These are phyloP conservation scores for Rhytidiadelphus loreus DNA, from an alignment of 225 moss, liverwort and hornwort species.

Conservation along the genomic window DNA sequence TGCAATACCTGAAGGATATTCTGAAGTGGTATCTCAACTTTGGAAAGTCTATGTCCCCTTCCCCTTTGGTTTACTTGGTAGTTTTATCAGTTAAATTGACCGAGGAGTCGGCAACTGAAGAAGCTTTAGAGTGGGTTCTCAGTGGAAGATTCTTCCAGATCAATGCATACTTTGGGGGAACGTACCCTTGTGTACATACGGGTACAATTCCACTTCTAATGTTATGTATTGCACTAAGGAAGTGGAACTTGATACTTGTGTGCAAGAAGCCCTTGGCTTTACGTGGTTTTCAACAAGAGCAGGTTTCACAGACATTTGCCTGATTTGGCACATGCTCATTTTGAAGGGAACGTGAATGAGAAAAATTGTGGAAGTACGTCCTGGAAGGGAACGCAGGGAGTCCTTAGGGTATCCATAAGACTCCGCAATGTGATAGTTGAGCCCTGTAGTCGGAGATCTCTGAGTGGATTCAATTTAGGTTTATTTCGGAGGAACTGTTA, in stretches of 20 bases:
- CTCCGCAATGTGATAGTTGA: neutral
- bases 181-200: neutral
- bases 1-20: neutral
- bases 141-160: neutral
- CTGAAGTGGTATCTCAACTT: constrained; percentile 50
- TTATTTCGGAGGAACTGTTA: neutral
- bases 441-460: neutral
- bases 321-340: neutral
- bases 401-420: neutral
- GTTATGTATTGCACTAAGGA: neutral
- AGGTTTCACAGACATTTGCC: neutral
- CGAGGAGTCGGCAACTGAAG: neutral
- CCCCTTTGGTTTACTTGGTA: constrained; percentile 43
- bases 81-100: constrained; percentile 1
- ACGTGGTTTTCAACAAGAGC: neutral
- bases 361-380: neutral
- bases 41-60: constrained; percentile 63
- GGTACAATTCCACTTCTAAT: neutral
- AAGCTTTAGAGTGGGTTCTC: neutral
- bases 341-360: neutral
- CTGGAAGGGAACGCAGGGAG: neutral
- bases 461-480: neutral
- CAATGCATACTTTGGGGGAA: neutral
- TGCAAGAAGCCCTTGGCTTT: neutral
- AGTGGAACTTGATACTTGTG: neutral